Evolutionary conservation across 1,284 basidiomycete species (phyloP).

Genomic region (Moniliophthora roreri): DNA sequence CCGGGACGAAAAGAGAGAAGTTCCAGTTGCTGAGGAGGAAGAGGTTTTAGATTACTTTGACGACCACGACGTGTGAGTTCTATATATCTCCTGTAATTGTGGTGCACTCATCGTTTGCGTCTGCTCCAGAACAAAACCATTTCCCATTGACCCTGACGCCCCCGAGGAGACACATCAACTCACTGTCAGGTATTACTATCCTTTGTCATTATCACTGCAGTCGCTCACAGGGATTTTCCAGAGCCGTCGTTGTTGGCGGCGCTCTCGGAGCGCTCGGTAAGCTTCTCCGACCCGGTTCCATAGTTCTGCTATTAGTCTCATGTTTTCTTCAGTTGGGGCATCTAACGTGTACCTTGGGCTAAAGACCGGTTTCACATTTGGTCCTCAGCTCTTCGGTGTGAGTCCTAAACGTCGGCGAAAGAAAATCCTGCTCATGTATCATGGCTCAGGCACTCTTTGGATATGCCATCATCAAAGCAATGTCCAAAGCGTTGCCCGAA

Average conservation of each 20-base stretch:
- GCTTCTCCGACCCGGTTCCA: constrained; percentile 16
- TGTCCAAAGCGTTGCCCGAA: constrained; percentile 50
- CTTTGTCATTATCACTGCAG: neutral
- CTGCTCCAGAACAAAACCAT: constrained; percentile 38
- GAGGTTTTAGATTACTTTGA: constrained; percentile 22
- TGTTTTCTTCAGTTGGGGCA: constrained; percentile 42
- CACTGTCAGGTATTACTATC: constrained; percentile 40
- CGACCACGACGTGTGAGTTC: constrained; percentile 40
- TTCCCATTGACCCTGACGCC: constrained; percentile 52
- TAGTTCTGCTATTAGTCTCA: neutral
- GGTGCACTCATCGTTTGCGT: neutral
- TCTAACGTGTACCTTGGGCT: constrained; percentile 70
- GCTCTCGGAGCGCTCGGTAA: constrained; percentile 55
- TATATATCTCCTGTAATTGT: neutral
- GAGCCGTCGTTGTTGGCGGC: constrained; percentile 61
- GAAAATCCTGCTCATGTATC: neutral
- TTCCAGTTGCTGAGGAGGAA: constrained; percentile 1
- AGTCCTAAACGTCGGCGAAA: constrained; percentile 12
- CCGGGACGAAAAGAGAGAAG: constrained; percentile 2
- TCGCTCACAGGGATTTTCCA: constrained; percentile 13
- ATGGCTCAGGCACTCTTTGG: constrained; percentile 53
- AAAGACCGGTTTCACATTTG: constrained; percentile 72
- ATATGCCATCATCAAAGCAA: constrained; percentile 62
- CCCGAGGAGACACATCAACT: constrained; percentile 55
- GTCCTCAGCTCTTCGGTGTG: constrained; percentile 61